Base-by-base conservation (phyloP, 495 filamentous ascomycete species). In the Recurvomyces mirabilis region DNA sequence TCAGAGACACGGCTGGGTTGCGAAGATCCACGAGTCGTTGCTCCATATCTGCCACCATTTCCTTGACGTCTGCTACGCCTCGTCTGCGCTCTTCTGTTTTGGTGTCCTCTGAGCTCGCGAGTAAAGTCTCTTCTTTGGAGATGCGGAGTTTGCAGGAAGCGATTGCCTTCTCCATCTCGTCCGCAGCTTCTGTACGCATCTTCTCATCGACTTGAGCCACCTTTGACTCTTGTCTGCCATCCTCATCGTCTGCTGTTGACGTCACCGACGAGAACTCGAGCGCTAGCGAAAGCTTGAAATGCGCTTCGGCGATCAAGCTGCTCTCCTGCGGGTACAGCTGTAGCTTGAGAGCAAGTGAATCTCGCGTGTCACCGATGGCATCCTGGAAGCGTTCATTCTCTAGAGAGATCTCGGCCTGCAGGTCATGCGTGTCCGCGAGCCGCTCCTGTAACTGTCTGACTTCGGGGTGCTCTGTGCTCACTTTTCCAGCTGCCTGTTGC, bases 241-340 rank as follows among this genome's bases (percentile, higher is more conserved):
- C 49, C 23, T 47, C 61, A 23, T 71, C 71, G 11, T 49, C 44
- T 28, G 58, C 41, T 12, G 71, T 69, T 29, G 77, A 73, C 24
- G 74, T 83, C n/a, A 86, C 74, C 0, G 85, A 85, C 11, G 82
- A 80, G 51, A 96, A 96, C 61, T 99, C 91, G 15, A 96, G 75
- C 0, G 91, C 93, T 31, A 99, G 77, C 1, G 93, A 94, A 33
- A 96, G 76, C 61, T 94, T 95, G 67, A 79, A 96, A 61, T 96
- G 84, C 28, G 84, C 89, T 70, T 99, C 91, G 23, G 88, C 87
- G 41, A 95, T 69, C 15, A 88, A 70, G 41, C 81, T 78, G 29
- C 86, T 88, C 37, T 91, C 82, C 37, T 75, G 63, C 1, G 85
- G 72, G 57, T 82, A 89, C 11, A 95, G 71, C 12, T 75, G 68